Base-by-base conservation (phyloP, 2,329 filamentous ascomycete species). In the Botryotinia convoluta region DNA sequence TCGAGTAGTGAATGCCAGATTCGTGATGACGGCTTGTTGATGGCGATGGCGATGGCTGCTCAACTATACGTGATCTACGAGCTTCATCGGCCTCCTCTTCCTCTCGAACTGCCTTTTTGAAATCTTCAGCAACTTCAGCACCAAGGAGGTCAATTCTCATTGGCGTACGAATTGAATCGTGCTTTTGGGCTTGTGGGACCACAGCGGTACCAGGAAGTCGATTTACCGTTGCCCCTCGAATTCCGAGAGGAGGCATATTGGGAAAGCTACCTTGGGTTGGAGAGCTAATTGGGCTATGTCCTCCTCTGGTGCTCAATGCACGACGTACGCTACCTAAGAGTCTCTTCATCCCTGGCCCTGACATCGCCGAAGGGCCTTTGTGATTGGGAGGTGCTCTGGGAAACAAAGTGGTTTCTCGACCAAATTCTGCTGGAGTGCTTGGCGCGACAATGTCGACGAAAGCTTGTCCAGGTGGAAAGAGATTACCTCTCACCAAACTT, bases 321-420 rank as follows among this genome's bases (percentile, higher is more conserved):
- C 94, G 90, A 29, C 94, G 92, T 54, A 98, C 93, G 75, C 93
- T 95, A 10, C 94, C 93, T 69, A 99, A 87, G 0, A 98, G 87
- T 77, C 91, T 96, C 82, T 91, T 95, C 87, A 98, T 93, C 4
- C 93, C 93, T 45, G 92, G 91, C 64, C 89, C 87, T 16, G 88
- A 90, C 87, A 91, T 89, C 71, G 88, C 88, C 22, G 88, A 88
- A 1, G 84, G 84, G 39, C 83, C 83, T 76, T 87, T 90, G 65
- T 85, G 84, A 60, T 79, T 77, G 12, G 78, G 72, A 26, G 84
- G 79, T 18, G 77, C 76, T 4, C 81, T 78, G 35, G 82, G 82
- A 12, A 85, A 87, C 16, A 88, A 76, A 0, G 88, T 89, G 0
- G 87, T 90, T 69, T 88, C 84, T 62, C 87, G 83, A 65, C 85